A percentile compares a stretch with the other conserved stretches of the same genome.
Conservation (phyloP, 2,329 filamentous ascomycete genomes). For the Ophiosphaerella narmari region DNA sequence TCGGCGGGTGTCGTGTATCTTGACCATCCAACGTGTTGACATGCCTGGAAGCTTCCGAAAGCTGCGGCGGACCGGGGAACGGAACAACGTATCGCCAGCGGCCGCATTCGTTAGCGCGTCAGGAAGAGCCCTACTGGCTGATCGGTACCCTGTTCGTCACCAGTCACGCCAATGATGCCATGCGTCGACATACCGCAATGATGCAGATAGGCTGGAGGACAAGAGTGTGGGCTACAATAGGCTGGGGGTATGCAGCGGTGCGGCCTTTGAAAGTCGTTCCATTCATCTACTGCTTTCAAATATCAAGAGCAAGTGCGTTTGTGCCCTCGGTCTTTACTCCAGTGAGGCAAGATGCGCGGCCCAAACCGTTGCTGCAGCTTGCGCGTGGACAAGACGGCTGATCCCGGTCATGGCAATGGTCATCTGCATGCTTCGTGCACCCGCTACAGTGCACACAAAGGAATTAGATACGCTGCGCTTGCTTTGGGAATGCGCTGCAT, state of each 20-base stretch:
- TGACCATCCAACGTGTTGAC: slow-evolving; percentile 8
- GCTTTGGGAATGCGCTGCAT: slow-evolving; percentile 10
- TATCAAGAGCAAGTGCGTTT: background rate
- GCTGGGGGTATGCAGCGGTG: no score
- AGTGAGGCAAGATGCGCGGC: slow-evolving; percentile 14
- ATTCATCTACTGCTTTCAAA: background rate
- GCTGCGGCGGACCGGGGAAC: slow-evolving; percentile 10
- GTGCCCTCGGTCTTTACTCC: slow-evolving; percentile 4
- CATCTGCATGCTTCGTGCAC: slow-evolving; percentile 28
- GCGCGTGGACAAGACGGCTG: slow-evolving; percentile 13
- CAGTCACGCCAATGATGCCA: background rate
- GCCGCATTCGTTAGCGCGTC: background rate
- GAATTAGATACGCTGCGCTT: slow-evolving; percentile 2
- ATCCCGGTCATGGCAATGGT: slow-evolving; percentile 16
- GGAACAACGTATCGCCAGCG: slow-evolving; percentile 16
- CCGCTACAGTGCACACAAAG: slow-evolving; percentile 10
- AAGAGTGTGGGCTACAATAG: no score
- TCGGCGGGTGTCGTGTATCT: background rate
- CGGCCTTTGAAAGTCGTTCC: no score
- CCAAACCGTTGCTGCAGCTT: slow-evolving; percentile 7
- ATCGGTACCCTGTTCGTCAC: slow-evolving; percentile 1
- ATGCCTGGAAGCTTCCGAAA: slow-evolving; percentile 19
- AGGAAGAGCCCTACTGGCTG: slow-evolving; percentile 2
- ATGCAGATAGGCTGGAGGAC: no score
- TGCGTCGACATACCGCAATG: background rate